Base-by-base conservation (phyloP, 202 grass and related monocot species). In the Digitaria exilis region DNA sequence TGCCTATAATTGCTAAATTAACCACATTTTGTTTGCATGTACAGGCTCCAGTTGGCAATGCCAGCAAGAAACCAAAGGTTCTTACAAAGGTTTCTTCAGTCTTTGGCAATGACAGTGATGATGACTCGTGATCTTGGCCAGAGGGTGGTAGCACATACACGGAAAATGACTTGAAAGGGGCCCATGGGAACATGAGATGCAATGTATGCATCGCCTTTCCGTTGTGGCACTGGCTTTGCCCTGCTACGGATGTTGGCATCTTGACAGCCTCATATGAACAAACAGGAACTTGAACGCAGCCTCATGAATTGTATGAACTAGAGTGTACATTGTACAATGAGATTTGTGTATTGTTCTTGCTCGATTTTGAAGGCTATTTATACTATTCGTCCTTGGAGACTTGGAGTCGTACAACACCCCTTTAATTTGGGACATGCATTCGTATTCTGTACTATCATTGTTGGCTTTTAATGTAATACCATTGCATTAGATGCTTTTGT, bases 11-110 rank as follows among this genome's bases (percentile, higher is more conserved):
- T 75, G 11, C 43, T 16, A 21, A 63, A 78, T 31, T 89, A 18
- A 80, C 5, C n/a, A 9, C 61, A 35, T 73, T 52, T 76, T 80
- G 0, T 81, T 77, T 65, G 5, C 74, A 73, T 52, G 55, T 3
- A 52, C 61, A 98, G 93, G 74, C 84, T 81, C 81, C 78, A 67
- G 80, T 73, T 71, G 85, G 83, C 26, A 67, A 34, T 44, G 39
- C 72, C 30, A 89, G 69, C 81, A 98, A 96, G 89, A 98, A 94
- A 43, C 93, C 82, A 12, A 98, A 98, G 80, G 71, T 94, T 17
- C 78, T 74, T 52, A 49, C 78, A 3, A 93, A 85, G 56, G 84
- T 97, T 55, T 88, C 96, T 24, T 95, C 93, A 4, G 80, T 98
- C 16, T 98, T 98, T 12, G 65, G 96, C 41, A 75, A 93, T 45